Base-by-base conservation (phyloP, 2,329 filamentous ascomycete genomes). In the Hortaea werneckii region DNA sequence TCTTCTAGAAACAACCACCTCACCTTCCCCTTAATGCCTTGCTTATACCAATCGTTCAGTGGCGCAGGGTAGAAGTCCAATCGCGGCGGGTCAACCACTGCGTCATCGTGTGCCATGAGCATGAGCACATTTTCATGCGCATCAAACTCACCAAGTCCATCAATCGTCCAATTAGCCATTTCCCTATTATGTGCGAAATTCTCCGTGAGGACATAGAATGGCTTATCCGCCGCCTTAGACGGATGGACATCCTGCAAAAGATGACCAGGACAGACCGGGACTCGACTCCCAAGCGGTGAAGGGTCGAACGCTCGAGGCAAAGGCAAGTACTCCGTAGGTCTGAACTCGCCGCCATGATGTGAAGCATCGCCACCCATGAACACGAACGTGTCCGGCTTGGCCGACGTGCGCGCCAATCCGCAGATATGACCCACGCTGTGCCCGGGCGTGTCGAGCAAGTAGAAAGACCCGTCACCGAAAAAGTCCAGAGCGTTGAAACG, bases 391-490 rank as follows among this genome's bases (percentile, higher is more conserved):
- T 64, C 58, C 1, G 57, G 59, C 7, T 47, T 49, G 2, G 54
- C 52, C 3, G 60, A 53, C 0, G 67, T 70, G 6, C 74, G 62
- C 1, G 71, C 74, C 0, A 78, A 62, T 3, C 65, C 75, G 46
- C 67, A 69, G 11, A 75, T 60, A 52, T 76, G 74, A 1, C 71
- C 73, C 9, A 73, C 58, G 0, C 69, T 67, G 53, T 78, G 75
- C 1, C 77, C 77, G 0, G 75, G 74, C 3, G 69, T 67, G 50
- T 75, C 64, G 28, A 79, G 64, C 1, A 79, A 63, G 54, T 77
- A 78, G 51, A 80, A 76, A 20, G 64, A 69, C 0, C 75, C 76
- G 54, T 80, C 76, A 3, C 69, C 69, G 45, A 78, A 79, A 54
- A 70, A 78, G 54, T 80, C 76, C 27, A 64, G 59, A 1, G 73